These are phyloP conservation scores for Candida morakotiae DNA, from an alignment of 805 yeast species.

Conservation along the genomic window DNA sequence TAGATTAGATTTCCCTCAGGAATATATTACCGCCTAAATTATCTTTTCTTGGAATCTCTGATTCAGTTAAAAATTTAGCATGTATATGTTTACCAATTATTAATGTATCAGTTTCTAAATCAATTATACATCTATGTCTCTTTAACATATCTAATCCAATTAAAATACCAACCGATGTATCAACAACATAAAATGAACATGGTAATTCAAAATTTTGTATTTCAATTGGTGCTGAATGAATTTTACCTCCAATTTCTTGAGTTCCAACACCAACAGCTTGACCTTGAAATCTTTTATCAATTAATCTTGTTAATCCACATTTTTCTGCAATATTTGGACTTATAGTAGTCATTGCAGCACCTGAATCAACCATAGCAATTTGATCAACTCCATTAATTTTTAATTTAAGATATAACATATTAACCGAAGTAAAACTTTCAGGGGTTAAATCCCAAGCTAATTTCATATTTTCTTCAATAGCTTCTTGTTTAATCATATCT, in stretches of 20 bases:
- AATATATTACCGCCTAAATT: constrained; percentile 33
- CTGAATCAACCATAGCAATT: constrained; percentile 94
- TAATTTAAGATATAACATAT: constrained; percentile 77
- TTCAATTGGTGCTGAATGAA: constrained; percentile 83
- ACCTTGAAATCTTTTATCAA: constrained; percentile 78
- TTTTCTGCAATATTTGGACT: constrained; percentile 72
- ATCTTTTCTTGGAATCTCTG: constrained; percentile 54
- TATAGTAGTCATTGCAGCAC: constrained; percentile 88
- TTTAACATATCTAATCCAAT: constrained; percentile 89
- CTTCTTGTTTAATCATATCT: constrained; percentile 65
- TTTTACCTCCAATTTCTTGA: constrained; percentile 71
- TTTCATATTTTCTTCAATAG: constrained; percentile 74
- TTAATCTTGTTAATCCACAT: constrained; percentile 64
- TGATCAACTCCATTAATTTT: constrained; percentile 77
- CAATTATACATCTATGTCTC: constrained; percentile 81
- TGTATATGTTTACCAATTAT: constrained; percentile 66
- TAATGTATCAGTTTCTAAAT: constrained; percentile 61
- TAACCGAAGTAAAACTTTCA: constrained; percentile 78
- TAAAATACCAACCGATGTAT: constrained; percentile 67
- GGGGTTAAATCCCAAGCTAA: constrained; percentile 86
- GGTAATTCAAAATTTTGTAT: constrained; percentile 44
- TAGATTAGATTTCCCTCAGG: constrained; percentile 32
- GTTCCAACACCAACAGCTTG: constrained; percentile 90
- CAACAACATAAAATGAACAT: constrained; percentile 45
- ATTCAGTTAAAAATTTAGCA: constrained; percentile 68